Base-by-base conservation (phyloP, 352 stramenopile genomes). In the Pythium apleroticum region DNA sequence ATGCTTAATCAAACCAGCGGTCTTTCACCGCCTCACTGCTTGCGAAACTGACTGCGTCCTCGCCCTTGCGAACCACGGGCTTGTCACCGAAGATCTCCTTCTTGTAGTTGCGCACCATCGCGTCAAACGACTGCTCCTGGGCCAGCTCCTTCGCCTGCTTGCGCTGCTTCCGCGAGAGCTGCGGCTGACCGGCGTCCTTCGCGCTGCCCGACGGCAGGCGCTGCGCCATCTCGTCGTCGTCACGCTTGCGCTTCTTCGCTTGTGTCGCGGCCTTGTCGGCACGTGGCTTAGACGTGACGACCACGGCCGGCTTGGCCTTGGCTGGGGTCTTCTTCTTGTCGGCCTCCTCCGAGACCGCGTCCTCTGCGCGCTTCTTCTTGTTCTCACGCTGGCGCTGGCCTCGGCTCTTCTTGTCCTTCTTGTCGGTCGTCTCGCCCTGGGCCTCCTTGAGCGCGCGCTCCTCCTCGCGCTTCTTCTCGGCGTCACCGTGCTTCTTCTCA, bases 91-190 rank as follows among this genome's bases (percentile, higher is more conserved):
- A 95, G 37, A 95, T 83, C 60, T 93, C 79, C 66, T 88, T 80
- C 77, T 93, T 95, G 83, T 95, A 95, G 54, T 75, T 85, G 61
- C 74, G 72, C 67, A 95, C 86, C 46, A 95, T 69, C 24, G 76
- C 79, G 28, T 95, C 86, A 52, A 93, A 95, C 43, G 80, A 91
- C 57, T 81, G 73, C 55, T 95, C 86, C 46, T 84, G 72, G 49
- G 79, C 65, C 14, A 66, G 39, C 59, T 86, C 73, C 58, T 81
- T 78, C 1, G 64, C 69, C 53, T 81, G 67, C 67, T 93, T 95
- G 60, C 80, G 84, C 56, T 92, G 76, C 65, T 77, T 91, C 43
- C 86, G 86, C 56, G 83, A 92, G 43, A 81, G 64, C 37, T 43
- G 54, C 63, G 66, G 67, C 28, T 55, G 31, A 12, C 54, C 53